phyloP scores from a whole-genome alignment of 352 stramenopile genomes.

The Pythium sp. region DNA sequence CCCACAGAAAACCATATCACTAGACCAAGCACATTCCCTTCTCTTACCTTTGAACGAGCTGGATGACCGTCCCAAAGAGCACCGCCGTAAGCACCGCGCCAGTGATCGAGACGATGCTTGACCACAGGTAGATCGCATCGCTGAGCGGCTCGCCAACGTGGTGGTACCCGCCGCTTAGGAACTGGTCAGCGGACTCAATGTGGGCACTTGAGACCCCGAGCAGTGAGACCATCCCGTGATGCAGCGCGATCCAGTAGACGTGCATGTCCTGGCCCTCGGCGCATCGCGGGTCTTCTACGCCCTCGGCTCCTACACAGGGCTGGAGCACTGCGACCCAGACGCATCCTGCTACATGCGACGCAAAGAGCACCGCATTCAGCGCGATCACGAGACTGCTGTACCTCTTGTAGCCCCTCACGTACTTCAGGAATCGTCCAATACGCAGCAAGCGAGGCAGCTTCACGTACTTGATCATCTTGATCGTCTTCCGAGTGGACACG shows the following conservation, averaged over 20 bases:
- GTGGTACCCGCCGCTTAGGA: slow-evolving; percentile 48
- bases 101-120: slow-evolving; percentile 38
- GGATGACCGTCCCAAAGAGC: slow-evolving; percentile 58
- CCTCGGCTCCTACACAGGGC: slow-evolving; percentile 28
- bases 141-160: slow-evolving; percentile 15
- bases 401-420: slow-evolving; percentile 54
- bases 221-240: slow-evolving; percentile 54
- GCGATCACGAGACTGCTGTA: slow-evolving; percentile 56
- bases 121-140: slow-evolving; percentile 40
- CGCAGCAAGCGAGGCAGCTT: slow-evolving; percentile 57
- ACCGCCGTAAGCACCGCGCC: slow-evolving; percentile 42
- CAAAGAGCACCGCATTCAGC: slow-evolving; percentile 51
- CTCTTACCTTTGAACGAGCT: slow-evolving; percentile 48
- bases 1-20: background rate
- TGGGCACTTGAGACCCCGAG: slow-evolving; percentile 45
- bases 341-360: slow-evolving; percentile 48
- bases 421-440: slow-evolving; percentile 57
- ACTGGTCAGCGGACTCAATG: slow-evolving; percentile 40
- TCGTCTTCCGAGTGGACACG: slow-evolving; percentile 58
- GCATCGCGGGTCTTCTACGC: slow-evolving; percentile 28
- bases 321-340: slow-evolving; percentile 55
- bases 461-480: slow-evolving; percentile 78
- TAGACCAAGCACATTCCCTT: background rate
- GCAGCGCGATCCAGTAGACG: slow-evolving; percentile 58
- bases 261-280: slow-evolving; percentile 31